phyloP scores from a whole-genome alignment of 306 rosid genomes.

The Cajanus cajan region DNA sequence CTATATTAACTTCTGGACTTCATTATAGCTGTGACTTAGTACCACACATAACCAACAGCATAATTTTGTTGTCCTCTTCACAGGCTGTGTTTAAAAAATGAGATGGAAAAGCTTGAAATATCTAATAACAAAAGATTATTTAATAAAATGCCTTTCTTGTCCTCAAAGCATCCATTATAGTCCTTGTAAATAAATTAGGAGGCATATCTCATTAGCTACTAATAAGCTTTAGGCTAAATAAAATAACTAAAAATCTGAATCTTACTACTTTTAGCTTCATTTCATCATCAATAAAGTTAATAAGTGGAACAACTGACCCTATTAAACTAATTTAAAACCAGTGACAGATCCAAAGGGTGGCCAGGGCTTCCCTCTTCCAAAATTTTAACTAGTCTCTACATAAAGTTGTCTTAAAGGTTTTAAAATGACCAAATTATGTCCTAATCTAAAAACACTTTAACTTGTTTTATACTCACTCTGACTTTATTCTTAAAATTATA shows the following conservation, averaged over 20 bases:
- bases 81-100: constrained; percentile 22
- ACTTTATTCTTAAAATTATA: not conserved
- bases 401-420: not conserved
- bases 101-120: constrained; percentile 21
- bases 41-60: constrained; percentile 14
- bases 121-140: constrained; percentile 8
- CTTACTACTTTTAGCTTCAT: constrained; percentile 24
- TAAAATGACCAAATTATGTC: not conserved
- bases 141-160: constrained; percentile 39
- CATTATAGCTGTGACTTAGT: not conserved
- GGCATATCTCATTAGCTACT: constrained; percentile 11
- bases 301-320: constrained; percentile 25
- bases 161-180: constrained; percentile 53
- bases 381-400: not conserved
- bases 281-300: constrained; percentile 42
- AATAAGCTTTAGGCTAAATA: constrained; percentile 33
- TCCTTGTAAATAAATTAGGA: constrained; percentile 13
- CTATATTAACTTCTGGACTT: not conserved
- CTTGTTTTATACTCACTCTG: constrained; percentile 8
- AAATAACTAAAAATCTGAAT: constrained; percentile 31
- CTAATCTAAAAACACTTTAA: not conserved
- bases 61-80: constrained; percentile 32
- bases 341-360: constrained; percentile 1
- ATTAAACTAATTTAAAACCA: not conserved
- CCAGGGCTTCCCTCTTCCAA: not conserved